Base-by-base conservation (phyloP, 345 rosid species). In the Ricinus communis region DNA sequence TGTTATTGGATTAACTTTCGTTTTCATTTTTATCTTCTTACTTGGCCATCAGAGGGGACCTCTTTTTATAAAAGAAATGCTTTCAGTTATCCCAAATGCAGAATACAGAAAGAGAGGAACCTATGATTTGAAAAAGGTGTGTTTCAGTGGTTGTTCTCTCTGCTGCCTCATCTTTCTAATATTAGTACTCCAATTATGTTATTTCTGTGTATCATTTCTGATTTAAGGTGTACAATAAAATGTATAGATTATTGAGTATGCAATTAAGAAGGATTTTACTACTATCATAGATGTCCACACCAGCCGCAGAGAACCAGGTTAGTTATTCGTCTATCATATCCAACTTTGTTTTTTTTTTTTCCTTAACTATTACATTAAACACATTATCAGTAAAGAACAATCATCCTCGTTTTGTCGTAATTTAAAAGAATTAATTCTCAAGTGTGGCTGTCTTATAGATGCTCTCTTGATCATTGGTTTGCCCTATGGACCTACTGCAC, bases 401-500 rank as follows among this genome's bases (percentile, higher is more conserved):
- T 16, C 21, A 9, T 21, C 33, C 31, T 33, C 8, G 16, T 18
- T 6, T 21, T 4, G 56, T 15, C 15, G 55, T 46, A 30, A 14
- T 57, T 51, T 36, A 43, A 9, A 3, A 55, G 50, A 54, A 53
- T 22, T 9, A 13, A 40, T 24, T 51, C 9, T 33, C 57, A 27
- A 5, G 18, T 43, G 11, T 40, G 60, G 14, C 47, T 41, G 19
- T 61, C 28, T n/a, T 65, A 53, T 68, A 95, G 99, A 96, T 85
- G 98, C 93, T 47, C 90, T 91, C 19, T 76, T 91, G 67, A 63
- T 96, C 58, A 87, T 91, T 40, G 88, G 94, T 58, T 85, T 96
- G 85, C 99, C 98, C 5, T 74, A 71, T 68, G 99, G 99, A 66
- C 99, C 99, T 49, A 93, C 99, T 36, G 99, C 99, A 30, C 96